These are phyloP conservation scores for Rhodomyrtus psidioides DNA, from an alignment of 441 rosid species.

Conservation along the genomic window DNA sequence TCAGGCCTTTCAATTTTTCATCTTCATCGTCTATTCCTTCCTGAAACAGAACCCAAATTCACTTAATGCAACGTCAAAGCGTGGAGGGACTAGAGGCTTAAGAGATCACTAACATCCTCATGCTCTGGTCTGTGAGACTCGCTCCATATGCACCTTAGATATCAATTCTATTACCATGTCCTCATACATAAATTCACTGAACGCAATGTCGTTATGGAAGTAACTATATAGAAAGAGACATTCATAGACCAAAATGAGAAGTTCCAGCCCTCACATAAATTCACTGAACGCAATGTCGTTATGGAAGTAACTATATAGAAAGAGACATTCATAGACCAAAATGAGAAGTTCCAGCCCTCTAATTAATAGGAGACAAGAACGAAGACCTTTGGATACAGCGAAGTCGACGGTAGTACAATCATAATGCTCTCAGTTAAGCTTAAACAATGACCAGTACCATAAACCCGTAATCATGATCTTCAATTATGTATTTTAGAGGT, in stretches of 20 bases:
- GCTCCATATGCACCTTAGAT: not conserved
- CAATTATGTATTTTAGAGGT: not conserved
- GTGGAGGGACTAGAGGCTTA: not conserved
- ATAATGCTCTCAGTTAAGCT: too few relatives aligned
- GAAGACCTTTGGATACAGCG: not conserved
- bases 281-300: not conserved
- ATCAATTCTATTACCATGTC: not conserved
- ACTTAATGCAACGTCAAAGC: not conserved
- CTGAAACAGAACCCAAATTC: not conserved
- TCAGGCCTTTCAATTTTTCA: constrained; percentile 17
- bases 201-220: not conserved
- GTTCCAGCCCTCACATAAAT: too few relatives aligned
- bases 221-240: not conserved
- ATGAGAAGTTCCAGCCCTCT: not conserved
- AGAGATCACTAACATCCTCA: not conserved
- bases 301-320: not conserved
- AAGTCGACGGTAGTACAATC: not conserved
- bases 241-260: not conserved
- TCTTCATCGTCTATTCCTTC: constrained; percentile 13
- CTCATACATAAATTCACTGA: not conserved
- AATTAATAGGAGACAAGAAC: not conserved
- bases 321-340: not conserved
- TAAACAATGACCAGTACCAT: not conserved
- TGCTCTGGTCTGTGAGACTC: not conserved
- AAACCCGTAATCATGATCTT: not conserved